These are phyloP conservation scores for Gaertneriomyces sp. DNA, from an alignment of 192 early-diverging fungal genomes.

Conservation along the genomic window DNA sequence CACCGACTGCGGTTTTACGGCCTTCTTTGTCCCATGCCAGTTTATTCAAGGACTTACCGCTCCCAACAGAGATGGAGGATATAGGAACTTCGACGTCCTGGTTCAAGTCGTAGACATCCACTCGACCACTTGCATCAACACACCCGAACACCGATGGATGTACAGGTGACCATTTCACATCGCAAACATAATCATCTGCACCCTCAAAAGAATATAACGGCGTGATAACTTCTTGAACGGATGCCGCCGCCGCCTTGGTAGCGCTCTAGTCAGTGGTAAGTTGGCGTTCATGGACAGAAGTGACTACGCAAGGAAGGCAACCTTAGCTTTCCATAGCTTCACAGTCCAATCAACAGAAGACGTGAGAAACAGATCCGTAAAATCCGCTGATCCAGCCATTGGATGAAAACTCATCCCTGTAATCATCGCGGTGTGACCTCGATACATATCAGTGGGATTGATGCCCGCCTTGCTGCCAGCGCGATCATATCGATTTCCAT, in stretches of 20 bases:
- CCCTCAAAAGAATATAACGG: constrained; percentile 85
- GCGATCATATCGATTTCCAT: constrained; percentile 91
- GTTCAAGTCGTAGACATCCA: constrained; percentile 95
- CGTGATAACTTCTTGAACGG: constrained; percentile 43
- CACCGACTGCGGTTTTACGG: constrained; percentile 71
- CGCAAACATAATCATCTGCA: constrained; percentile 94
- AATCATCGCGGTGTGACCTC: constrained; percentile 82
- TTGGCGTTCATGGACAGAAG: background rate
- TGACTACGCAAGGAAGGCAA: background rate
- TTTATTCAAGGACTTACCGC: constrained; percentile 82
- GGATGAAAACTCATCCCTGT: constrained; percentile 94
- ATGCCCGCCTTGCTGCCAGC: constrained; percentile 97
- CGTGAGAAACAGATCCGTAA: constrained; percentile 89
- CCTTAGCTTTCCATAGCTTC: constrained; percentile 82
- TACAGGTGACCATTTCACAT: constrained; percentile 95
- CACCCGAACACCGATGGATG: constrained; percentile 92
- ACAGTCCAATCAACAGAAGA: constrained; percentile 95
- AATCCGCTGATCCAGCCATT: constrained; percentile 69
- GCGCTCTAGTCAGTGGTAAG: background rate
- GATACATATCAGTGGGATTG: constrained; percentile 78
- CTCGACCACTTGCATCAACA: constrained; percentile 84
- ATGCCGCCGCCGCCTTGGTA: constrained; percentile 14
- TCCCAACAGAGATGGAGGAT: constrained; percentile 54
- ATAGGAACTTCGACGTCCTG: constrained; percentile 75
- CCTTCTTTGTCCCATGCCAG: constrained; percentile 92